Conservation (phyloP, 2,329 filamentous ascomycete genomes). For the Macrophomina tecta region DNA sequence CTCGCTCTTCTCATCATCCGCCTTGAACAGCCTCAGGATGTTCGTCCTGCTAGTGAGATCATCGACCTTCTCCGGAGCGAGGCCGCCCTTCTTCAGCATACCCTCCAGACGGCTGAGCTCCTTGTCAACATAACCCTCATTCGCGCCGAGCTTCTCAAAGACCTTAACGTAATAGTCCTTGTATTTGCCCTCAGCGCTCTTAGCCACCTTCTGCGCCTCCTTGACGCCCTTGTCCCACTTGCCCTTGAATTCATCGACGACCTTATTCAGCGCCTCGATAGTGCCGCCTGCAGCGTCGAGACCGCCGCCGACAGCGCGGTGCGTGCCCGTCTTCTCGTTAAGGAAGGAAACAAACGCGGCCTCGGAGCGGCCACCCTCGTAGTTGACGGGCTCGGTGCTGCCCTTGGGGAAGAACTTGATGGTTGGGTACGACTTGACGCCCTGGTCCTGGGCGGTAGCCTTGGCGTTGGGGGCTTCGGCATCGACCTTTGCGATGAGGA, state of each 20-base stretch:
- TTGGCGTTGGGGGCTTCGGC: constrained; percentile 89
- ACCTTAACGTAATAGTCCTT: constrained; percentile 94
- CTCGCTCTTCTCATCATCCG: constrained; percentile 69
- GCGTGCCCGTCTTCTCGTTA: constrained; percentile 87
- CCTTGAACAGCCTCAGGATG: constrained; percentile 78
- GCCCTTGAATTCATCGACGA: constrained; percentile 75
- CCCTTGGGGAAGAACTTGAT: constrained; percentile 97
- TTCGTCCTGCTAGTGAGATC: constrained; percentile 87
- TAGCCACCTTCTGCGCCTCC: constrained; percentile 68
- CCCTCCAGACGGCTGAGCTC: constrained; percentile 81
- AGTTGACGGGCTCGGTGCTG: constrained; percentile 72
- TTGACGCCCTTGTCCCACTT: constrained; percentile 67
- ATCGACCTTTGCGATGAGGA: constrained; percentile 94
- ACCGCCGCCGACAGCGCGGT: constrained; percentile 80
- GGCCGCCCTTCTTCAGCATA: constrained; percentile 83
- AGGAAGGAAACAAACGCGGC: constrained; percentile 77
- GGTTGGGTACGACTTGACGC: constrained; percentile 87
- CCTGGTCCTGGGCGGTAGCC: constrained; percentile 74
- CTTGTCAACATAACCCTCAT: constrained; percentile 80
- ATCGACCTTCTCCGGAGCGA: constrained; percentile 85
- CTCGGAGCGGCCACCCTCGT: constrained; percentile 79
- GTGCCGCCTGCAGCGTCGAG: constrained; percentile 82
- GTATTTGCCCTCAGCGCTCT: constrained; percentile 72
- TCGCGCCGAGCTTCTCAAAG: constrained; percentile 81
- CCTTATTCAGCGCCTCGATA: constrained; percentile 75